Percentiles rank a stretch among this genome's conserved stretches.
Conservation (phyloP, 495 filamentous ascomycete genomes). For the Penicillium maclennaniae region DNA sequence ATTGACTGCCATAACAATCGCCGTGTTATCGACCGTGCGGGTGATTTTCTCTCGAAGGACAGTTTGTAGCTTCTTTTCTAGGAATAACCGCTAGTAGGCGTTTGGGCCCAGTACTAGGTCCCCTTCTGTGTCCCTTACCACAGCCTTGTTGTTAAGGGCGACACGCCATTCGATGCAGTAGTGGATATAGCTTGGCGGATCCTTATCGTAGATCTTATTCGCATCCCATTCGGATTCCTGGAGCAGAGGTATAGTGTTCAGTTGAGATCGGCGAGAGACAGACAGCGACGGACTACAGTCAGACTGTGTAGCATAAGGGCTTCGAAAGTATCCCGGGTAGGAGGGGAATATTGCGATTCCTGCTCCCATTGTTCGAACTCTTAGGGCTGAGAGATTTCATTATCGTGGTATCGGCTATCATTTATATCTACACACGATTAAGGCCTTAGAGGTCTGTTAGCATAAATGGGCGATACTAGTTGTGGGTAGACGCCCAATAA, state of each 20-base stretch:
- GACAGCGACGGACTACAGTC: no score
- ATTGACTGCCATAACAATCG: constrained; percentile 14
- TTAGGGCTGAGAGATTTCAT: no score
- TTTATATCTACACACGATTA: no score
- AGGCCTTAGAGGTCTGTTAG: no score
- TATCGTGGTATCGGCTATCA: no score
- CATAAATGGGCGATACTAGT: no score
- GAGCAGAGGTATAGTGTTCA: not conserved
- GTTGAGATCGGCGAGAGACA: not conserved
- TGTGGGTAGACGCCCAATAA: no score
- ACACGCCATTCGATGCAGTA: constrained; percentile 35
- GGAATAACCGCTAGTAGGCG: constrained; percentile 6
- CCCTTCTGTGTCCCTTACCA: constrained; percentile 23
- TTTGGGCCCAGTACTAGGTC: constrained; percentile 16
- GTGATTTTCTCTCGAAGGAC: constrained; percentile 4
- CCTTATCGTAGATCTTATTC: constrained; percentile 22
- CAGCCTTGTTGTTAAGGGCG: constrained; percentile 25
- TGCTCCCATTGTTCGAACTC: no score
- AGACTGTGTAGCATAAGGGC: no score
- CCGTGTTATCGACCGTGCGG: constrained; percentile 3
- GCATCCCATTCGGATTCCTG: constrained; percentile 1
- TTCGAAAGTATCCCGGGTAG: no score
- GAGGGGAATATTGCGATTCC: no score
- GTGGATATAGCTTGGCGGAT: constrained; percentile 26
- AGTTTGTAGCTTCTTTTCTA: constrained; percentile 5